A percentile compares a stretch with the other conserved stretches of the same genome.
phyloP scores from a whole-genome alignment of 2,329 filamentous ascomycete genomes.

The Phialemoniopsis sp. region DNA sequence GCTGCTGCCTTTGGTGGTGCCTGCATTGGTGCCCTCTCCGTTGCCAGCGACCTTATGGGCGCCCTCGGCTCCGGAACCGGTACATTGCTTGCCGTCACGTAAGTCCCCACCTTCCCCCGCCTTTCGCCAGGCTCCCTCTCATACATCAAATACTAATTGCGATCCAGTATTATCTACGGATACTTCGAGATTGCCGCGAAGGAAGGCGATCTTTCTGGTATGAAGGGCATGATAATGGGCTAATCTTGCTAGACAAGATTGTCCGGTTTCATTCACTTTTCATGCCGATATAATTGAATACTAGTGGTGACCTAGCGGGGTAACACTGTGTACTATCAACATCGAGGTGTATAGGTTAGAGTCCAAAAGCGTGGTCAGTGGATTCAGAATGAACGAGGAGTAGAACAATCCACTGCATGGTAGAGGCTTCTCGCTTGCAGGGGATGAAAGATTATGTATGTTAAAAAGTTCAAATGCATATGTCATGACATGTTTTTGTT shows the following conservation, averaged over 20 bases:
- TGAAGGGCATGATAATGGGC: conserved; percentile 71
- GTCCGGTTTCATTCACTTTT: conserved; percentile 5
- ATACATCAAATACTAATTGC: conserved; percentile 19
- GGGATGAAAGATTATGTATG: too few species aligned
- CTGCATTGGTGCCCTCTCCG: conserved; percentile 96
- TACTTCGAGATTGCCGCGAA: conserved; percentile 99
- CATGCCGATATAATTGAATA: conserved; percentile 9
- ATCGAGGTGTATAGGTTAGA: too few species aligned
- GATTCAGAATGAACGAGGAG: too few species aligned
- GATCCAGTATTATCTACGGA: conserved; percentile 86
- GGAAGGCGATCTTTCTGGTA: conserved; percentile 88
- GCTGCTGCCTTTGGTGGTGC: conserved; percentile 97
- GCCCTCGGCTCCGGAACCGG: conserved; percentile 95
- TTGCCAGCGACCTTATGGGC: conserved; percentile 91
- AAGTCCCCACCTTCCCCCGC: conserved; percentile 41
- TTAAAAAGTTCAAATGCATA: too few species aligned
- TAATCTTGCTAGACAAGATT: conserved; percentile 27
- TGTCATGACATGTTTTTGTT: too few species aligned
- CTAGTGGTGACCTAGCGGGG: neutral
- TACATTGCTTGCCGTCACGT: conserved; percentile 97
- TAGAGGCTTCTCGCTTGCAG: too few species aligned
- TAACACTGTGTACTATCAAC: too few species aligned
- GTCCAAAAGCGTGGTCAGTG: too few species aligned
- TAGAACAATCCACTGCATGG: too few species aligned
- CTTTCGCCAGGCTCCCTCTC: conserved; percentile 1